Base-by-base conservation (phyloP, 768 basidiomycete genomes). In the Termitomyces sp. region DNA sequence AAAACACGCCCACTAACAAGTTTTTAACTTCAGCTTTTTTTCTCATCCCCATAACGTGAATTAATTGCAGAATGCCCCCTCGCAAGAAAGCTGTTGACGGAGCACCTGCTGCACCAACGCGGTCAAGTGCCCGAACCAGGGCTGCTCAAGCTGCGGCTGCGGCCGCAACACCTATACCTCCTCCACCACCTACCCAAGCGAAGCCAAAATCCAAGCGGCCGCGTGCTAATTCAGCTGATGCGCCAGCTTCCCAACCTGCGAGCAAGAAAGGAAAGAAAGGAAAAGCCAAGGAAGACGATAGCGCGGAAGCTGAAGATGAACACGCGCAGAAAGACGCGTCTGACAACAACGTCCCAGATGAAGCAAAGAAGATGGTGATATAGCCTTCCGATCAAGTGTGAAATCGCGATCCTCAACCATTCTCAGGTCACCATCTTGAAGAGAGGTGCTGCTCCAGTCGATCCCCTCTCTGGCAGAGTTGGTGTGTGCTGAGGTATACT, bases 391-490 rank as follows among this genome's bases (percentile, higher is more conserved):
- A 36, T 8, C 41, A 16, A 48, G 49, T 51, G 41, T 16, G 18
- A 41, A 55, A 26, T 56, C 31, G 49, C 49, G 37, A 51, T 51
- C 39, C 59, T 45, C 55, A 61, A 46, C 22, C 37, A 16, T 49
- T 39, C 22, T 29, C 33, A 71, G 68, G 67, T 69, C 42, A 70
- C 66, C 51, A 77, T 84, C 6, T 45, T 85, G 34, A 82, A 81
- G 66, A 71, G 81, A 26, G 82, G 82, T 16, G 76, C 77, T 16
- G 83, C 81, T 6, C 83, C 83, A 31, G 81, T 84, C 4, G 83
- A 85, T 64, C 73, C 77, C 0, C 47, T 54, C 29, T 82, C 81
- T 18, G 65, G 68, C 18, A 72, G 68, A 65, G 77, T 81, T 54
- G 62, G 82, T 82, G 60, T 64, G 81, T 78, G 16, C 13, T 58